phyloP scores from a whole-genome alignment of 2,329 filamentous ascomycete genomes.

The Diaporthe aspalathi region DNA sequence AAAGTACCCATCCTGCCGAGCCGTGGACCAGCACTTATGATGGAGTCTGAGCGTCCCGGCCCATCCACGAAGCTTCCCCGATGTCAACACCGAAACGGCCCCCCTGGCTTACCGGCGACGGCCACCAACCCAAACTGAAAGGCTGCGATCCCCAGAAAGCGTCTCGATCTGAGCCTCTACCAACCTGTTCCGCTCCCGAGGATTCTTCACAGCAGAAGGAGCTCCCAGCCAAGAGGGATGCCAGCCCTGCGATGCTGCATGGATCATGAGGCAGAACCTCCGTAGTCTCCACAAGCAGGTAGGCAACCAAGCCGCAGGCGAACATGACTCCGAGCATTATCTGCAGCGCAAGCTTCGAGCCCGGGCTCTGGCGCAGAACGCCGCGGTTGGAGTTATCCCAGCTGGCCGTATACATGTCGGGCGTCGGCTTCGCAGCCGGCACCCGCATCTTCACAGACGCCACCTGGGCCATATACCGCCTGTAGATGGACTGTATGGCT shows the following conservation, averaged over 20 bases:
- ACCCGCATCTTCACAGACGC: background rate
- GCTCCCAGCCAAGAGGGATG: conserved; percentile 1
- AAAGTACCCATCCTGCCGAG: no score
- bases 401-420: background rate
- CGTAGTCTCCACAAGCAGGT: background rate
- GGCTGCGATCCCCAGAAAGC: background rate
- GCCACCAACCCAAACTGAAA: background rate
- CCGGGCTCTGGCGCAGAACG: background rate
- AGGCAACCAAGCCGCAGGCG: background rate
- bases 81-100: background rate
- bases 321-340: conserved; percentile 1
- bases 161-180: no score
- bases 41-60: no score
- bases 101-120: background rate
- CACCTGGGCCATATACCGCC: conserved; percentile 7
- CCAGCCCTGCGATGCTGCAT: conserved; percentile 11
- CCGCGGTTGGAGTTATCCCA: background rate
- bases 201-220: background rate
- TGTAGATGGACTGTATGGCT: background rate
- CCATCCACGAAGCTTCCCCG: background rate
- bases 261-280: conserved; percentile 14
- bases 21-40: no score
- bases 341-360: conserved; percentile 1
- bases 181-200: no score
- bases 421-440: background rate